A percentile compares a stretch with the other conserved stretches of the same genome.
These are phyloP conservation scores for Priceomyces castillae DNA, from an alignment of 805 yeast genomes.

Conservation along the genomic window DNA sequence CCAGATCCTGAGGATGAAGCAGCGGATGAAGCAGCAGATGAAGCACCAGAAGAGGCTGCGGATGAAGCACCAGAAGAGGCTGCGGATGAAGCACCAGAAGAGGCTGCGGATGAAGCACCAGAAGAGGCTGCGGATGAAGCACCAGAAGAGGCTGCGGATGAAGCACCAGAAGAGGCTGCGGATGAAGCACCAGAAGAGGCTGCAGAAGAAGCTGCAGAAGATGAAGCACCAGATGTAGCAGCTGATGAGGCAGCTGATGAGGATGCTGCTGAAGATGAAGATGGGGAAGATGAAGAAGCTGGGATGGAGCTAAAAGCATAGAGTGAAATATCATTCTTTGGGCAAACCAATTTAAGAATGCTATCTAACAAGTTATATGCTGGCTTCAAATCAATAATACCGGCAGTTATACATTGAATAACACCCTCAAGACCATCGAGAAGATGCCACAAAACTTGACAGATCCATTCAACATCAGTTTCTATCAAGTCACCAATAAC, in stretches of 20 bases:
- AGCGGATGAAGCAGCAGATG: conserved; percentile 22
- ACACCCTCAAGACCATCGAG: conserved; percentile 6
- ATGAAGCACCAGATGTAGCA: conserved; percentile 1
- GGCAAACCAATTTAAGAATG: conserved; percentile 4
- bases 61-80: conserved; percentile 1
- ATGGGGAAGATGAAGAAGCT: conserved; percentile 9
- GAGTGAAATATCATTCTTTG: conserved; percentile 1
- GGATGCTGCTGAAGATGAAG: not conserved
- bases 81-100: conserved; percentile 9
- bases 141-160: conserved; percentile 1
- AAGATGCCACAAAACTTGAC: conserved; percentile 6
- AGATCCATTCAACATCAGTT: conserved; percentile 5
- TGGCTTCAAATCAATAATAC: conserved; percentile 2
- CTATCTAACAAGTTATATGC: conserved; percentile 1
- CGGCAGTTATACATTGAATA: conserved; percentile 3
- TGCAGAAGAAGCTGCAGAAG: conserved; percentile 16
- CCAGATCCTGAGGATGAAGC: conserved; percentile 8
- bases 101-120: conserved; percentile 2
- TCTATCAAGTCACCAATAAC: conserved; percentile 3
- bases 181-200: conserved; percentile 10
- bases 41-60: conserved; percentile 49
- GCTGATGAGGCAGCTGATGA: conserved; percentile 53
- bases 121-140: conserved; percentile 4
- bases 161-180: conserved; percentile 4
- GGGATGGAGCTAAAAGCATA: not conserved